Conservation (phyloP, 176 grass and related monocot species). For the Zoysia japonica region DNA sequence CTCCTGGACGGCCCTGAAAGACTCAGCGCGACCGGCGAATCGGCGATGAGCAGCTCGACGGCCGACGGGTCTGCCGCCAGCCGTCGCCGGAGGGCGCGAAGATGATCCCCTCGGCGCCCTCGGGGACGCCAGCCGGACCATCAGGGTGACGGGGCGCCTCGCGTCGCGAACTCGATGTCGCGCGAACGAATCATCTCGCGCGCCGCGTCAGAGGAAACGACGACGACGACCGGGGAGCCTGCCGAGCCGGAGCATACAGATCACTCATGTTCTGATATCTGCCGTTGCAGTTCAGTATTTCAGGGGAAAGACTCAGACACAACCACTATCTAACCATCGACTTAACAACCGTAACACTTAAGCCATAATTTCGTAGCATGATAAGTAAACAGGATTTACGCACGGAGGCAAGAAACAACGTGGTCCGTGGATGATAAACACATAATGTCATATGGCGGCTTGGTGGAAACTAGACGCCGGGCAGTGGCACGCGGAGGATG, state of each 20-base stretch:
- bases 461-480: not conserved
- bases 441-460: not conserved
- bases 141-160: conserved; percentile 43
- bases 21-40: conserved; percentile 30
- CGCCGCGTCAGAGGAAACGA: too few relatives aligned
- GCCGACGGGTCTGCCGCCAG: conserved; percentile 65
- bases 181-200: too few relatives aligned
- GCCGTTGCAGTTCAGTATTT: too few relatives aligned
- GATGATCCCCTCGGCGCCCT: conserved; percentile 52
- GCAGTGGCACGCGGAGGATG: conserved; percentile 12
- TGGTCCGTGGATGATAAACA: not conserved
- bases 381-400: not conserved
- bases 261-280: too few relatives aligned
- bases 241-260: too few relatives aligned
- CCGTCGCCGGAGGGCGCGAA: conserved; percentile 59
- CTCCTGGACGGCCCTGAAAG: conserved; percentile 49
- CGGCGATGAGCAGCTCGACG: conserved; percentile 56
- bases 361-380: not conserved
- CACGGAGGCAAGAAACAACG: not conserved
- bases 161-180: not conserved
- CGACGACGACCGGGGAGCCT: too few relatives aligned
- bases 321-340: too few relatives aligned
- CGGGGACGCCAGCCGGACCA: conserved; percentile 37
- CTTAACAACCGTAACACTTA: too few relatives aligned
- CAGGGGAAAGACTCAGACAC: too few relatives aligned